Base-by-base conservation (phyloP, 139 green algal species). In the Chlorella sp. region DNA sequence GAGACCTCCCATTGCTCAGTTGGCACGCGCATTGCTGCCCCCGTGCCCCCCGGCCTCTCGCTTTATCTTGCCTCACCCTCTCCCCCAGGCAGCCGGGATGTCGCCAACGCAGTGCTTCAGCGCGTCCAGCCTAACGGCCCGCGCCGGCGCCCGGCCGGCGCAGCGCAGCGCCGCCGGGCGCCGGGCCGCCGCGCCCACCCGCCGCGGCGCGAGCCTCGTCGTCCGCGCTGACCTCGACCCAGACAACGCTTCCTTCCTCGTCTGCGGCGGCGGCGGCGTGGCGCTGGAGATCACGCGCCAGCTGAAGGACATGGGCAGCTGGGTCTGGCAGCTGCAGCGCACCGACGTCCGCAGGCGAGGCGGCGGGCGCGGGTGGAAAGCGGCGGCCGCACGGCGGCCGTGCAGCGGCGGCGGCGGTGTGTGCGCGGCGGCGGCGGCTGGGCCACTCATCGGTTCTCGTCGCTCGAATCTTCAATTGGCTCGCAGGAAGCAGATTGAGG, bases 251-350 rank as follows among this genome's bases (percentile, higher is more conserved):
- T 91, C 74, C 71, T 95, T 98, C 59, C 79, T 98, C 25, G 95
- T 98, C 31, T 87, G 82, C 53, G 95, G 95, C 40, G 95, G 95
- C 9, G 95, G 92, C 33, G 95, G 95, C 40, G 88, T 96, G 14
- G 95, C 87, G 1, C 83, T 98, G 73, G 76, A 92, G 2, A 89
- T 97, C 6, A 96, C 93, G 1, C 83, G 91, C 46, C 87, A 88
- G 76, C 84, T 97, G 23, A 97, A 97, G 76, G 90, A 96, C 81
- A 94, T 94, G 87, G 95, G 95, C n/a, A 79, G 84, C n/a, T 98
- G 95, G 95, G 94, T 98, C 23, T 98, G 90, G 87, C 91, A 94
- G 88, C 85, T 97, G 81, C 93, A 97, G 83, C 84, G 91, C 38
- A 88, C 88, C 11, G 90, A 96, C 19, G 81, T 89, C 38, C 83